Conservation (phyloP, 495 filamentous ascomycete species). For the Symbiotaphrina buchneri region DNA sequence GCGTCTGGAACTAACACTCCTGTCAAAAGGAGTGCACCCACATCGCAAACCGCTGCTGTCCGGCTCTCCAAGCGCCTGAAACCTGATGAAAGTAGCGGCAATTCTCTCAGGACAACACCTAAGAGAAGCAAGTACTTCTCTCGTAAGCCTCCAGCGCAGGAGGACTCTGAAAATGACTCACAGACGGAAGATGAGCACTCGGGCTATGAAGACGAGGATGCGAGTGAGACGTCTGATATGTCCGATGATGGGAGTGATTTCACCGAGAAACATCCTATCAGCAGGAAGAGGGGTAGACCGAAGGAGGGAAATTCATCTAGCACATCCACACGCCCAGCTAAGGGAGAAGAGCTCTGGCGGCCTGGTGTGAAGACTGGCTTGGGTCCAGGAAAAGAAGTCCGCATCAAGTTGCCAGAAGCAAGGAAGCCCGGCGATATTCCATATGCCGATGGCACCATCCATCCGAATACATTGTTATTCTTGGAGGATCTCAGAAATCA, state of each 20-base stretch:
- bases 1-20: too few relatives aligned
- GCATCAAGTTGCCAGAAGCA: conserved; percentile 43
- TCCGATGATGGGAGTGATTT: conserved; percentile 1
- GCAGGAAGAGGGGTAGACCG: conserved; percentile 4
- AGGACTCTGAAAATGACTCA: background rate
- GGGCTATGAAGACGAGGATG: conserved; percentile 1
- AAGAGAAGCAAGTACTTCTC: conserved; percentile 37
- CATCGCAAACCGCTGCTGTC: too few relatives aligned
- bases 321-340: too few relatives aligned
- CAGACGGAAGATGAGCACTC: background rate
- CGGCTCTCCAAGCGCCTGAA: conserved; percentile 23
- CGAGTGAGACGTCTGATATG: conserved; percentile 1
- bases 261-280: background rate
- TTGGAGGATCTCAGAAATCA: conserved; percentile 50
- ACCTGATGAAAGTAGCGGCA: conserved; percentile 9
- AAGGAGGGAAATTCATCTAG: conserved; percentile 14
- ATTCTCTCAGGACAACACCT: conserved; percentile 19
- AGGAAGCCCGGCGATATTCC: conserved; percentile 38
- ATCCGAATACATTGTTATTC: conserved; percentile 67
- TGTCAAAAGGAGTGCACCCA: too few relatives aligned
- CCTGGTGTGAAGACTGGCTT: conserved; percentile 30
- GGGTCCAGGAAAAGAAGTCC: conserved; percentile 34
- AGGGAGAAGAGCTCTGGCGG: conserved; percentile 31
- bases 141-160: conserved; percentile 4
- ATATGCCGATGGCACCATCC: conserved; percentile 46